phyloP scores from a whole-genome alignment of 139 green algal species.

The Chlorella vulgaris region DNA sequence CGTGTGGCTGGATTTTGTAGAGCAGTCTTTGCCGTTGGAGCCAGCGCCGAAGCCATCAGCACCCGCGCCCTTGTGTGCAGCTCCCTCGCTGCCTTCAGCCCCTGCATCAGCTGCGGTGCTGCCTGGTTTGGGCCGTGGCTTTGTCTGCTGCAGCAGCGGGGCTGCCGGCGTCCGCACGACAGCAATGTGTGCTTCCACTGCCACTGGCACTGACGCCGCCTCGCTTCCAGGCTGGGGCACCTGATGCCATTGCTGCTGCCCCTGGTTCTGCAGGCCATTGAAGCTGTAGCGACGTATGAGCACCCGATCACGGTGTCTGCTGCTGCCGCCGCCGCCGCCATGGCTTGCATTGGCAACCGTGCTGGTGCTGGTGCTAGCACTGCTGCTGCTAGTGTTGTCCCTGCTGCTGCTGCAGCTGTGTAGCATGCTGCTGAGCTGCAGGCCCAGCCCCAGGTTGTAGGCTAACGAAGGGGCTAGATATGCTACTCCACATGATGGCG shows the following conservation, averaged over 20 bases:
- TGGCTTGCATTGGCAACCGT: background rate
- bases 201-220: constrained; percentile 15
- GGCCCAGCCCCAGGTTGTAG: constrained; percentile 40
- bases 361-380: background rate
- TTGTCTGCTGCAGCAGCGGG: constrained; percentile 10
- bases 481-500: background rate
- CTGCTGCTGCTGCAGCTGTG: background rate
- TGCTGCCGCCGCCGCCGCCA: background rate
- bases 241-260: background rate
- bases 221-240: constrained; percentile 11
- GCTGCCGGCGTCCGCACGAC: constrained; percentile 19
- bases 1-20: no score
- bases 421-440: constrained; percentile 36
- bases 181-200: constrained; percentile 20
- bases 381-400: background rate
- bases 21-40: no score
- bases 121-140: background rate
- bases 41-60: background rate
- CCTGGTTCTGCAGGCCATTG: background rate
- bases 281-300: background rate
- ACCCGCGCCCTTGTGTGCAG: background rate
- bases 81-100: background rate
- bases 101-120: background rate
- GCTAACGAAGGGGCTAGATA: constrained; percentile 38
- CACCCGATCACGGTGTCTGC: background rate